Base-by-base conservation (phyloP, 2,329 filamentous ascomycete species). In the Ceratocystis papillata region DNA sequence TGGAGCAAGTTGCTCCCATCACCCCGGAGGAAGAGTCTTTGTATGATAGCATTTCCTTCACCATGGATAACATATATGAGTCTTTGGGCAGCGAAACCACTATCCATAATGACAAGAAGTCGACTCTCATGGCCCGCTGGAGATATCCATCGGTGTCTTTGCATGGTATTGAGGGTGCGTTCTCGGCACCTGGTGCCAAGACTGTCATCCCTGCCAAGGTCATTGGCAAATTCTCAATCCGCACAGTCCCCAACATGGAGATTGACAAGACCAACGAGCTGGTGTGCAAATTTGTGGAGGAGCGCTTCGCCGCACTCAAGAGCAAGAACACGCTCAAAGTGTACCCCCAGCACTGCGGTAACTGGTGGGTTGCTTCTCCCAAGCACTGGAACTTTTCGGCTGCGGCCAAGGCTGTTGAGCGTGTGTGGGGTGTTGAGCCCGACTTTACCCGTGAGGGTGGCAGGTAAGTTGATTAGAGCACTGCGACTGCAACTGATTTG, bases 361-460 rank as follows among this genome's bases (percentile, higher is more conserved):
- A 96, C 79, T 99, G 94, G 94, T 99, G 94, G 94, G 91, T 96
- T 61, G 91, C 95, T 60, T 92, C 88, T 74, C 93, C 94, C 37
- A 94, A 96, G 79, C 93, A 99, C 82, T 97, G 94, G 91, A 99
- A 99, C 82, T 99, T 97, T 79, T 84, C 86, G 37, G 93, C 93
- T 30, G 94, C 94, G 15, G 85, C 87, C 73, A 97, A 96, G 83
- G 94, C 94, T n/a, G 91, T 94, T 44, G 88, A 97, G 80, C 85
- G 90, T 70, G 94, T 99, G 46, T 99, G 91, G 84, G 89, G 89
- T 65, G 88, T 96, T 65, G 83, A 91, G 79, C 94, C 94, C 30
- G 94, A 99, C 78, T 88, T 96, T 77, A 99, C 94, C 50, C 85
- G 94, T 69, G 94, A 99, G 79, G 94, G 94, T 76, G 94, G 94